phyloP scores from a whole-genome alignment of 106 monocot genomes.

The Hemerocallis citrina region DNA sequence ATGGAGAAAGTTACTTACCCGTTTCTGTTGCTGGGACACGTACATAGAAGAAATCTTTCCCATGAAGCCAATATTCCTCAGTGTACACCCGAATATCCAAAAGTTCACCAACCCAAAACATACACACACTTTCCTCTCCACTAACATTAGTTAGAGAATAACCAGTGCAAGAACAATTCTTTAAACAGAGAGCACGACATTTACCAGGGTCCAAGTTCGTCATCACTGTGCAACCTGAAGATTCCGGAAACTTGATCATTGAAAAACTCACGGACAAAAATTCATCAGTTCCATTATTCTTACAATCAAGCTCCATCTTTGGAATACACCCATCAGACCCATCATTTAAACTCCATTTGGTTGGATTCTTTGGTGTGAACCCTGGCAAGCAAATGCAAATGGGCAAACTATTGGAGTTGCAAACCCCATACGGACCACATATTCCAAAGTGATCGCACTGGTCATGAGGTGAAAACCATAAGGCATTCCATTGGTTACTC shows the following conservation, averaged over 20 bases:
- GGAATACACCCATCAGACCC: constrained; percentile 20
- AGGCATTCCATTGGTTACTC: constrained; percentile 12
- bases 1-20: too few species aligned
- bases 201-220: constrained; percentile 2
- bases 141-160: constrained; percentile 31
- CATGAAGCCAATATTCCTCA: too few species aligned
- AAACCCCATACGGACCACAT: constrained; percentile 43
- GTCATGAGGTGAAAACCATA: constrained; percentile 17
- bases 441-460: constrained; percentile 19
- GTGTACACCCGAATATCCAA: constrained; percentile 35
- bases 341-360: constrained; percentile 22
- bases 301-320: constrained; percentile 23
- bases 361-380: constrained; percentile 28
- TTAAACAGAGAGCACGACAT: constrained; percentile 23
- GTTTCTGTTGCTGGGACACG: not conserved
- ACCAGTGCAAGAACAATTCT: constrained; percentile 52
- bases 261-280: constrained; percentile 21
- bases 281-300: constrained; percentile 15
- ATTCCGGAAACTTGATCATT: constrained; percentile 26
- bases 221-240: not conserved
- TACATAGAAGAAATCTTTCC: constrained; percentile 2
- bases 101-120: constrained; percentile 34
- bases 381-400: constrained; percentile 45
- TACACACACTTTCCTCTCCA: constrained; percentile 31
- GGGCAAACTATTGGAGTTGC: constrained; percentile 21